Percentiles rank a stretch among this genome's conserved stretches.
phyloP scores from a whole-genome alignment of 2,329 filamentous ascomycete genomes.

The Cucurbitaria berberidis region DNA sequence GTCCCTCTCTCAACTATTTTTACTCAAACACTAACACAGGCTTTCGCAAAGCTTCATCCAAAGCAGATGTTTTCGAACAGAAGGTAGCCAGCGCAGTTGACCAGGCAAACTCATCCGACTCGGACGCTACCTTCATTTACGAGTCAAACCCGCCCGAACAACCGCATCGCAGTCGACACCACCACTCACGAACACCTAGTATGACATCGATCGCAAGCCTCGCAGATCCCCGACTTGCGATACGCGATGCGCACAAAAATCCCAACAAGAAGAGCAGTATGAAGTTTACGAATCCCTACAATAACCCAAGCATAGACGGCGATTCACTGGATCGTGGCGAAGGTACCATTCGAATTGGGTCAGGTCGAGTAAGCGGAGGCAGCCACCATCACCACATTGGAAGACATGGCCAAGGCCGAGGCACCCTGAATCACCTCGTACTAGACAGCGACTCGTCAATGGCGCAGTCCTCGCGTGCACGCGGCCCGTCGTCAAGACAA shows the following conservation, averaged over 20 bases:
- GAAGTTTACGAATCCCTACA: slow-evolving; percentile 86
- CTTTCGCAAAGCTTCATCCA: slow-evolving; percentile 74
- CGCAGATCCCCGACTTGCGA: slow-evolving; percentile 61
- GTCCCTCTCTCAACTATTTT: slow-evolving; percentile 41
- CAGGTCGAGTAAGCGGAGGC: slow-evolving; percentile 60
- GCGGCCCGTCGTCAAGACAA: slow-evolving; percentile 64
- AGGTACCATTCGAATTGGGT: slow-evolving; percentile 49
- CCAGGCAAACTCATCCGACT: slow-evolving; percentile 94
- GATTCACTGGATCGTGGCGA: slow-evolving; percentile 48
- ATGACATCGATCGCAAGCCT: slow-evolving; percentile 80
- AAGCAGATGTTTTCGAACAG: slow-evolving; percentile 97
- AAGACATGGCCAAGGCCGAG: slow-evolving; percentile 75
- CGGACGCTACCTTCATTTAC: slow-evolving; percentile 98
- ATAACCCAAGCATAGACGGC: slow-evolving; percentile 62
- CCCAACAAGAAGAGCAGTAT: slow-evolving; percentile 85
- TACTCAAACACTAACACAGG: slow-evolving; percentile 46
- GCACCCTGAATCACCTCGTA: slow-evolving; percentile 73
- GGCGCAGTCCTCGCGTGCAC: slow-evolving; percentile 70
- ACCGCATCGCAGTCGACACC: slow-evolving; percentile 74
- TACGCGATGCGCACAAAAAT: slow-evolving; percentile 67
- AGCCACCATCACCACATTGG: slow-evolving; percentile 82
- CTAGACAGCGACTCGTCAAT: slow-evolving; percentile 65
- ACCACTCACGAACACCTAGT: slow-evolving; percentile 87
- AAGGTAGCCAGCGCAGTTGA: slow-evolving; percentile 96
- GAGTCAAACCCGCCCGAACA: slow-evolving; percentile 86